Conservation (phyloP, 495 filamentous ascomycete species). For the Xylaria cubensis region DNA sequence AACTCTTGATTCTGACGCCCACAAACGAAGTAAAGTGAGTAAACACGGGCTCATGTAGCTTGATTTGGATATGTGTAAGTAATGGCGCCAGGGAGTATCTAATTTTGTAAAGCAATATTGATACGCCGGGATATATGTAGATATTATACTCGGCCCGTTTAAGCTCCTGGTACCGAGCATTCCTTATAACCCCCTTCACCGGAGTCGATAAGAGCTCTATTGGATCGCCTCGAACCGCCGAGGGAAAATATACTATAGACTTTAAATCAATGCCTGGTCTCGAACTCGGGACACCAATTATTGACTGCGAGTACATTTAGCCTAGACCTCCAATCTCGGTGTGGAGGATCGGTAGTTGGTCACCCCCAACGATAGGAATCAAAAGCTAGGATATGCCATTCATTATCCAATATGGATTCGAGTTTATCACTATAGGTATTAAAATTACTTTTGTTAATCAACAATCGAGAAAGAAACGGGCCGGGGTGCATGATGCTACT, state of each 20-base stretch:
- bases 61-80: not conserved
- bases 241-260: slow-evolving; percentile 4
- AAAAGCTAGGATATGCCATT: not conserved
- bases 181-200: not conserved
- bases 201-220: not conserved
- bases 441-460: not conserved
- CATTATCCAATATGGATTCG: not conserved
- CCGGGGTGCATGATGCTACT: not conserved
- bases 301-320: slow-evolving; percentile 13
- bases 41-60: not conserved
- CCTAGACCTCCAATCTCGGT: slow-evolving; percentile 14
- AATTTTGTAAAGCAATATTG: not conserved
- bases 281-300: not conserved
- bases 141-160: not conserved
- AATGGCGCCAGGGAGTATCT: not conserved
- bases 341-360: slow-evolving; percentile 16
- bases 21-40: not conserved
- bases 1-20: not conserved
- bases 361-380: slow-evolving; percentile 11
- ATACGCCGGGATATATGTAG: not conserved
- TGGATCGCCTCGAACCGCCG: not conserved
- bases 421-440: not conserved
- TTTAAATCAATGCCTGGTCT: not conserved
- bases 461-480: not conserved
- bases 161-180: not conserved